Evolutionary conservation across 495 filamentous ascomycete genomes (phyloP).

Genomic region (Talaromyces proteolyticus): DNA sequence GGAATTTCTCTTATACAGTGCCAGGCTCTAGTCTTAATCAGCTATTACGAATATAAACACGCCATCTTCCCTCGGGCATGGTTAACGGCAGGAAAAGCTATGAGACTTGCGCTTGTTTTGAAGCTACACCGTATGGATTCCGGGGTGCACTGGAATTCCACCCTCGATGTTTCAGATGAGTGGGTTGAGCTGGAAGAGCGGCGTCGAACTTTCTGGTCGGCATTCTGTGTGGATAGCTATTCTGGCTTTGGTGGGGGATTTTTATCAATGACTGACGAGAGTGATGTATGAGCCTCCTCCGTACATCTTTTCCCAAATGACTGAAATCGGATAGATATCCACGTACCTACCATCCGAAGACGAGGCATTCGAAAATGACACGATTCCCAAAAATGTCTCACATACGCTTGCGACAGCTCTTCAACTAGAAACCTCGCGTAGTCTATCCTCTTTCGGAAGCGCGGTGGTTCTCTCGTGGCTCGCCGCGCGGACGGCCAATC

Average conservation of each 20-base stretch:
- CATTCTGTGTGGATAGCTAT: background rate
- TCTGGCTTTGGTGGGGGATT: background rate
- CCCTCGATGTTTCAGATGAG: background rate
- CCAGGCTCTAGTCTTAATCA: background rate
- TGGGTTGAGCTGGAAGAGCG: background rate
- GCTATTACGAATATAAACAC: background rate
- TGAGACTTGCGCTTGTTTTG: background rate
- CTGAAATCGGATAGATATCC: background rate
- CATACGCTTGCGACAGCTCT: background rate
- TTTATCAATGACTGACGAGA: background rate
- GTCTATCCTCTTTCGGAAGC: conserved; percentile 10
- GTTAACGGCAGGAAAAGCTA: background rate
- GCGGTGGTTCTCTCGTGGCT: conserved; percentile 20
- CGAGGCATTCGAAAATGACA: background rate
- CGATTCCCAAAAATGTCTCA: background rate
- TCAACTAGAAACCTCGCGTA: conserved; percentile 13
- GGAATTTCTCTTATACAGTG: background rate
- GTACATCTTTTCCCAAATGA: background rate
- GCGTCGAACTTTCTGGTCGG: background rate
- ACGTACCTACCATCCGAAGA: background rate
- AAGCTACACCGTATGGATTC: background rate
- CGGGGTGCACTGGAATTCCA: background rate
- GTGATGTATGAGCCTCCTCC: background rate
- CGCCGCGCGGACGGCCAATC: background rate
- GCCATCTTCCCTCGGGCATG: background rate